Base-by-base conservation (phyloP, 2,329 filamentous ascomycete species). In the Plectosphaerella plurivora region DNA sequence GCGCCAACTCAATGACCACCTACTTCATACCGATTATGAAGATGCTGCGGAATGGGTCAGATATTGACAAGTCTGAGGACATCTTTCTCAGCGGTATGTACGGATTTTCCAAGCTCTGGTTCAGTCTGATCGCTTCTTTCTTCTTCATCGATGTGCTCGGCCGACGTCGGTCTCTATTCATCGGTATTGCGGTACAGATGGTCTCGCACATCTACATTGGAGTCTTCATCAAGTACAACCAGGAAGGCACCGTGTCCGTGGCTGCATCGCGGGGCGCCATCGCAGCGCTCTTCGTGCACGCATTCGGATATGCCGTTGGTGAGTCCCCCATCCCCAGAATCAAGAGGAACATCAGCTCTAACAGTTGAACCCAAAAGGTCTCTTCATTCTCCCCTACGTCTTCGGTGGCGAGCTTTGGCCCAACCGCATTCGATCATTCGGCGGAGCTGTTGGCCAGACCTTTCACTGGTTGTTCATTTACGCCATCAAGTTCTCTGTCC, bases 401-500 rank as follows among this genome's bases (percentile, higher is more conserved):
- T 74, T 77, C 50, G 70, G 68, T 4, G 66, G 65, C 2, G 73
- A 77, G 51, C 59, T 76, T 0, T 77, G 72, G 65, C 73, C 74
- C 1, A 75, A 75, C 53, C 66, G 67, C 4, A 68, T 76, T 48
- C 68, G 73, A 0, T 73, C 73, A 0, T 72, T 76, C 55, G 72
- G 73, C 25, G 63, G 63, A n/a, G 69, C 73, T 2, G 54, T 74
- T 5, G 55, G 63, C 0, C 69, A 72, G 53, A 60, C 59, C 1
- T 72, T 73, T 52, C 72, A 73, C 59, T 73, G 71, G 73, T 62
- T 72, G 0, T 76, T 75, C 56, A 64, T 65, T 57, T 74, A 65
- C 46, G 72, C 61, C n/a, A 60, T 74, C 35, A 68, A 63, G 22
- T 61, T 59, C 11, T 68, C 59, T 5, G 57, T 62, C 1, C 70